Base-by-base conservation (phyloP, 148 eudicot genomes). In the Cornus suecica region DNA sequence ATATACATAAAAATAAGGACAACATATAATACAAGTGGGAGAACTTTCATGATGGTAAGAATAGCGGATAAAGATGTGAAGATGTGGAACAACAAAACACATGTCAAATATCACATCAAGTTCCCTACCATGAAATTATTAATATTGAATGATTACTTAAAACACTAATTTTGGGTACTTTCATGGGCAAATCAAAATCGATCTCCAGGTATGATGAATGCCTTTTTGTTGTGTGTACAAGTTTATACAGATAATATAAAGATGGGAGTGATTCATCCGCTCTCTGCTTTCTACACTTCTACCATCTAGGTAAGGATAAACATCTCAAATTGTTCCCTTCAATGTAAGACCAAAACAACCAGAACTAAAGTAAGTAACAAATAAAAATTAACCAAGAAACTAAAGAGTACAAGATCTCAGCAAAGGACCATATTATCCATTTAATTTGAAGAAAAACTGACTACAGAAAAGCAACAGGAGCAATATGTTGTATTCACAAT, bases 391-490 rank as follows among this genome's bases (percentile, higher is more conserved):
- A 52, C 15, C 54, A 60, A 56, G 4, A 61, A 30, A 58, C 28
- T 31, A 13, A 13, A 22, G 32, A 32, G 75, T 15, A 60, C 7
- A 51, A 72, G 30, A 23, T 16, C 32, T 31, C 66, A 72, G 66
- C 51, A 51, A 48, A 65, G 32, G 24, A 60, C 8, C 54, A 37
- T 11, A 62, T 62, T 30, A 6, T 62, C 32, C 30, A 29, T 15
- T 73, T 72, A 63, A 45, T 23, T 61, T 1, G 16, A 73, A 62
- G 28, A 15, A 42, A 73, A 73, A 30, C 34, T 62, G 61, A 62
- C 76, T 22, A 71, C 8, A 30, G 30, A 30, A 26, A 29, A 10
- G 42, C 42, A 2, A 34, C 42, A 37, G 42, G 8, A 37, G 75
- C 29, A 22, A 2, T 9, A 56, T 6, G 9, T 72, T 28, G 14